A percentile compares a stretch with the other conserved stretches of the same genome.
phyloP scores from a whole-genome alignment of 306 rosid genomes.

The Erythrophleum fordii region DNA sequence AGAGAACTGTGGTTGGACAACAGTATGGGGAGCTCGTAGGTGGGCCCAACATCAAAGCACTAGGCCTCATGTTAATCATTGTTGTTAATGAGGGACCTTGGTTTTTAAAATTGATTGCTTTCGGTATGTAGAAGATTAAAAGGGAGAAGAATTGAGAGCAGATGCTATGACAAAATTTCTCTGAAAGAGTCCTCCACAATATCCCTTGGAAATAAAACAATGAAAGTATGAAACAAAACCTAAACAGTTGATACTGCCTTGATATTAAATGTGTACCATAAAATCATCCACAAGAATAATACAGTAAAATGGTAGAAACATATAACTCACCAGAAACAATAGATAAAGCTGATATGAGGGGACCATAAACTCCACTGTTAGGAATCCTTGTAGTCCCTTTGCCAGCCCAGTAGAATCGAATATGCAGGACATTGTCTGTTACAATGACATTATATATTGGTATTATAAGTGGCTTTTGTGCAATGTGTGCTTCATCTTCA shows the following conservation, averaged over 20 bases:
- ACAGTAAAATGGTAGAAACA: constrained; percentile 7
- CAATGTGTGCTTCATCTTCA: constrained; percentile 45
- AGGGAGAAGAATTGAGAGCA: background rate
- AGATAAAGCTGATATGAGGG: constrained; percentile 70
- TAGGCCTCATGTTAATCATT: background rate
- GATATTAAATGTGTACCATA: background rate
- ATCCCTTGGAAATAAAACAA: background rate
- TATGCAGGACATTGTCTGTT: constrained; percentile 42
- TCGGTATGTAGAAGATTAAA: background rate
- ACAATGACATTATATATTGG: constrained; percentile 44
- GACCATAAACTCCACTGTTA: constrained; percentile 58
- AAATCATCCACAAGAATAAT: background rate
- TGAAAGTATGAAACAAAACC: background rate
- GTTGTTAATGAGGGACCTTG: background rate
- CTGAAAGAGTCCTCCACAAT: background rate
- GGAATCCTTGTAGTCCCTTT: constrained; percentile 68
- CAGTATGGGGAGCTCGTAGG: background rate
- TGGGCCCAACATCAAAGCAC: background rate
- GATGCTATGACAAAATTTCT: constrained; percentile 12
- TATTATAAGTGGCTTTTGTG: constrained; percentile 43
- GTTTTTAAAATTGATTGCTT: background rate
- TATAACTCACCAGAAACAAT: constrained; percentile 63
- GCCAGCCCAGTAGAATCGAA: constrained; percentile 72
- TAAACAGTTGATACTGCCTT: constrained; percentile 4
- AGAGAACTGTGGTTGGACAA: constrained; percentile 1